Conservation (phyloP, 352 stramenopile genomes). For the Globisporangium barbulae region DNA sequence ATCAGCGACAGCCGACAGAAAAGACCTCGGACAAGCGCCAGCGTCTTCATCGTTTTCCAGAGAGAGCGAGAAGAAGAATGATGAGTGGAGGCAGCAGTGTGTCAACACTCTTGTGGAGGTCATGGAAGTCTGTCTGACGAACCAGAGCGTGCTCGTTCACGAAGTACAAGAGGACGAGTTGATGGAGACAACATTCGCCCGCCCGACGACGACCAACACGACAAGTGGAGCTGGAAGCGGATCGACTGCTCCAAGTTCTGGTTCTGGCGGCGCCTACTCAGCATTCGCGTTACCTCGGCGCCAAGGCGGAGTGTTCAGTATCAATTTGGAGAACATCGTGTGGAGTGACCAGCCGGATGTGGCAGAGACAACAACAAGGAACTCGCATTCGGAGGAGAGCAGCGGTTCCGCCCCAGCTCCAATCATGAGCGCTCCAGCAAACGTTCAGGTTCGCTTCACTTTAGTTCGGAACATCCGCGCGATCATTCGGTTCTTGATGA, state of each 20-base stretch:
- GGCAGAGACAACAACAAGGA: conserved; percentile 15
- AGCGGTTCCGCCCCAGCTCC: conserved; percentile 10
- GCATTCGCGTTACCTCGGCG: conserved; percentile 24
- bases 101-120: conserved; percentile 74
- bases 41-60: neutral
- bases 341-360: conserved; percentile 63
- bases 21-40: neutral
- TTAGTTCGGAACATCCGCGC: conserved; percentile 64
- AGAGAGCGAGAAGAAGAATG: conserved; percentile 44
- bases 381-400: conserved; percentile 22
- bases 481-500: conserved; percentile 60
- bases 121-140: conserved; percentile 73
- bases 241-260: conserved; percentile 2
- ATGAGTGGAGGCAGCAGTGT: conserved; percentile 73
- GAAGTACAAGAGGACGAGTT: conserved; percentile 68
- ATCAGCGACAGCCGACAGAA: neutral
- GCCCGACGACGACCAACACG: conserved; percentile 14
- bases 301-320: conserved; percentile 67
- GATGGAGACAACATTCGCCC: conserved; percentile 65
- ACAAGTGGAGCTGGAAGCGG: conserved; percentile 8
- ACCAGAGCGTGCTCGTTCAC: conserved; percentile 70
- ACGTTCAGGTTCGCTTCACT: conserved; percentile 69
- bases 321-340: conserved; percentile 78
- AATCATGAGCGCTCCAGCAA: conserved; percentile 29
- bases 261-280: conserved; percentile 12